Evolutionary conservation across 768 basidiomycete genomes (phyloP).

Genomic region (Amanita thiersii): DNA sequence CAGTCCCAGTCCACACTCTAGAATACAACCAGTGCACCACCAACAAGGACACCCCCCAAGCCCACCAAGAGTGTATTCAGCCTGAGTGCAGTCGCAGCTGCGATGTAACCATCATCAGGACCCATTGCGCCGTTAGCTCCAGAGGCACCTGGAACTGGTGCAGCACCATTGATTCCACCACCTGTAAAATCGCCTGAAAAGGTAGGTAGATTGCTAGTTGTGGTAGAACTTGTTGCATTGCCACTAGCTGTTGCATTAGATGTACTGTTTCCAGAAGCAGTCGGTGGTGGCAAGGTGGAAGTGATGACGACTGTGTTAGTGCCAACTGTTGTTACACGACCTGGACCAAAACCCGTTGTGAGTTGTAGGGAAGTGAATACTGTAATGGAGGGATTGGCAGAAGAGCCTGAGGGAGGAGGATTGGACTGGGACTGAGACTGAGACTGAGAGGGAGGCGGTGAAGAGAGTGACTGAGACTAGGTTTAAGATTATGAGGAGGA

Average conservation of each 20-base stretch:
- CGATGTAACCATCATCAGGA: slow-evolving; percentile 61
- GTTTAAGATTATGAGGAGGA: not conserved
- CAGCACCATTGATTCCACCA: slow-evolving; percentile 48
- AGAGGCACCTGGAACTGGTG: slow-evolving; percentile 51
- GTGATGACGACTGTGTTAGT: slow-evolving; percentile 37
- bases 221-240: slow-evolving; percentile 16
- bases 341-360: slow-evolving; percentile 26
- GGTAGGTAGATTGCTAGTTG: slow-evolving; percentile 41
- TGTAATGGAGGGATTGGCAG: slow-evolving; percentile 19
- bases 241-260: slow-evolving; percentile 25
- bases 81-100: slow-evolving; percentile 41
- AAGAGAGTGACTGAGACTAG: not conserved
- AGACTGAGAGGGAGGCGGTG: not conserved
- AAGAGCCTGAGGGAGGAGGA: slow-evolving; percentile 7
- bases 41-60: slow-evolving; percentile 37
- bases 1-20: no score
- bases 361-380: slow-evolving; percentile 32
- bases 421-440: slow-evolving; percentile 4
- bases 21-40: slow-evolving; percentile 37
- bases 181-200: slow-evolving; percentile 41
- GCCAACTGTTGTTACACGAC: slow-evolving; percentile 32
- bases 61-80: slow-evolving; percentile 36
- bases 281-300: slow-evolving; percentile 25
- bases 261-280: slow-evolving; percentile 12
- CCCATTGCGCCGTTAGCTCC: slow-evolving; percentile 48